Conservation (phyloP, 441 rosid species). For the Populus tomentosa region DNA sequence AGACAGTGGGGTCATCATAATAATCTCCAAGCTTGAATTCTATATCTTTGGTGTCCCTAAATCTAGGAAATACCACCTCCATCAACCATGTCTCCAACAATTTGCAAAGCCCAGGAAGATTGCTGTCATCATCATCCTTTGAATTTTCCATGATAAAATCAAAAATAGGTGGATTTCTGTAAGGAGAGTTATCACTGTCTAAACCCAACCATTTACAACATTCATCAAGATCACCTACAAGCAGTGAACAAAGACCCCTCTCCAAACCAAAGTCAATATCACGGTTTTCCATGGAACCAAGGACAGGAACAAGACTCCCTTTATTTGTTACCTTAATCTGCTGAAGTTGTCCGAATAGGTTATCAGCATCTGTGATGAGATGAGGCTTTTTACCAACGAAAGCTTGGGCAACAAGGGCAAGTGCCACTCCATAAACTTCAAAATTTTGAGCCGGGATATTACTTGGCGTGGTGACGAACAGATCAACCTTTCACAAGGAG, state of each 20-base stretch:
- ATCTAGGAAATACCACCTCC: conserved; percentile 85
- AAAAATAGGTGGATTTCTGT: conserved; percentile 63
- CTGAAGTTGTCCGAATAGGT: conserved; percentile 84
- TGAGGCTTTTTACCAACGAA: conserved; percentile 78
- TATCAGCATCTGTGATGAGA: conserved; percentile 77
- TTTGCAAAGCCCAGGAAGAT: conserved; percentile 91
- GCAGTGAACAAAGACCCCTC: conserved; percentile 89
- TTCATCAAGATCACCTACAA: conserved; percentile 80
- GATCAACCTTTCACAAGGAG: conserved; percentile 54
- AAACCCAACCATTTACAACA: conserved; percentile 83
- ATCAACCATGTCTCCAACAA: conserved; percentile 89
- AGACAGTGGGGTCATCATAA: conserved; percentile 88
- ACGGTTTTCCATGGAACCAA: conserved; percentile 42
- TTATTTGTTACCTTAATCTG: conserved; percentile 49
- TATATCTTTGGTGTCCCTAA: conserved; percentile 68
- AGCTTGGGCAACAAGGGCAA: conserved; percentile 91
- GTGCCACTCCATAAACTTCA: conserved; percentile 83
- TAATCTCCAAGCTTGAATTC: conserved; percentile 78
- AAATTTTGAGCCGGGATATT: conserved; percentile 78
- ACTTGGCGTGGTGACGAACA: conserved; percentile 72
- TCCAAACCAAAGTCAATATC: conserved; percentile 81
- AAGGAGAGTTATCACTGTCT: conserved; percentile 62
- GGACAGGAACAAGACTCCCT: conserved; percentile 43
- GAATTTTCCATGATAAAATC: conserved; percentile 77
- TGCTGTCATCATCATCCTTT: conserved; percentile 50